Evolutionary conservation across 495 filamentous ascomycete genomes (phyloP), one percentile per base, ranked within the genome.

Genomic region (Talaromyces borbonicus): DNA sequence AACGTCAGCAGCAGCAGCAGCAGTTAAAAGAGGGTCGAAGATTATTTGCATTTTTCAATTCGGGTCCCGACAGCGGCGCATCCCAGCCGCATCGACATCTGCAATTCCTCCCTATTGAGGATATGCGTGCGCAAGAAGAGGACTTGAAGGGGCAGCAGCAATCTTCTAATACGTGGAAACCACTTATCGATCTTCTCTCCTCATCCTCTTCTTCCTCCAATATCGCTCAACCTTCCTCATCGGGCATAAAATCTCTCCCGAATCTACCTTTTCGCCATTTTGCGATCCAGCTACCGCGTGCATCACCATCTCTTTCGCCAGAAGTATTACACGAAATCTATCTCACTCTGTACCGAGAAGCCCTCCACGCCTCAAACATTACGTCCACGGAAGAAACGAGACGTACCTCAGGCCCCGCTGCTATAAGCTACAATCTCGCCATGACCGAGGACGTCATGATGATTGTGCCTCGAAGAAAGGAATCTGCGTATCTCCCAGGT

Each of bases 1-100:
- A 51, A 42, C 52, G 56, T 11, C 15, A 12, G 20, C 23, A 37
- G 7, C 16, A 4, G 15, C 40, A 42, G 35, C 27, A n/a, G 38
- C 14, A 46, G 35, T 41, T 50, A 19, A 16, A 16, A 31, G 41
- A 50, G 7, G 35, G 45, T 3, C 18, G 32, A 14, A 44, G 60
- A 39, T 61, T 93, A 1, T 90, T 81, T 54, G 84, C 79, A 9
- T 93, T 92, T 61, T 93, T 88, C 69, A 93, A 93, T 54, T 85
- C 80, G 22, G 87, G 87, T 8, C 62, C 73, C 1, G 69, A 82
- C 40, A 86, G 80, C n/a, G 87, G 87, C 0, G 84, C 85, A 4
- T 84, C 79, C 43, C 85, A 93, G 60, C 75, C 83, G 1, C 87
- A 90, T 60, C 65, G 87, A 14, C 87, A 93, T 54, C 48, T 93